A percentile compares a stretch with the other conserved stretches of the same genome.
Conservation (phyloP, 495 filamentous ascomycete genomes). For the Pyrenula aspistea region DNA sequence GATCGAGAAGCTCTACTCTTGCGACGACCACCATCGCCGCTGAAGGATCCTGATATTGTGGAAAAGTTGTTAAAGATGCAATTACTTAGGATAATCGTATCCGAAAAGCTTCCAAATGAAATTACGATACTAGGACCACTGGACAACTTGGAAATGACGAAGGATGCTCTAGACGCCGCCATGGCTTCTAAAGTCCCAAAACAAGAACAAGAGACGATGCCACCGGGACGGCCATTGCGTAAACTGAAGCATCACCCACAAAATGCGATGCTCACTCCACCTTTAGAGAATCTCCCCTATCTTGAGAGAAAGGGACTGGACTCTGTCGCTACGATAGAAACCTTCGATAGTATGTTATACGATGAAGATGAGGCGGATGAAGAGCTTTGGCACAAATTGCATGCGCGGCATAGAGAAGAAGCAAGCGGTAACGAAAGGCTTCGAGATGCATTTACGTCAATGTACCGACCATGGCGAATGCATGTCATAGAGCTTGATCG, state of each 20-base stretch:
- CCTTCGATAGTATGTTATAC: constrained; percentile 4
- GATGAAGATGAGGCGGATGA: constrained; percentile 7
- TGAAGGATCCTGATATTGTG: constrained; percentile 33
- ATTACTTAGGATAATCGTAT: constrained; percentile 27
- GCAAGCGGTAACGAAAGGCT: constrained; percentile 3
- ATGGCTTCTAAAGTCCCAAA: constrained; percentile 11
- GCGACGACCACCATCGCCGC: constrained; percentile 29
- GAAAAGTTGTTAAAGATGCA: constrained; percentile 32
- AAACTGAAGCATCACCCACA: constrained; percentile 1
- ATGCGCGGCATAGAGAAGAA: constrained; percentile 15
- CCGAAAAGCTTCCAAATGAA: constrained; percentile 15
- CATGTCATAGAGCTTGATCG: constrained; percentile 47
- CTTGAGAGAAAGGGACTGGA: constrained; percentile 6
- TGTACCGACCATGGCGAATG: constrained; percentile 37
- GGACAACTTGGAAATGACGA: constrained; percentile 7
- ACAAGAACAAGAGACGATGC: constrained; percentile 5
- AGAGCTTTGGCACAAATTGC: constrained; percentile 10
- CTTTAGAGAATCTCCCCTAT: constrained; percentile 35
- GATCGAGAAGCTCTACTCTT: constrained; percentile 30
- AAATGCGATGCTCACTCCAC: constrained; percentile 10
- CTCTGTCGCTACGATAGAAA: constrained; percentile 1
- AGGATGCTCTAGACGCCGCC: constrained; percentile 13
- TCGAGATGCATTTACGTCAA: constrained; percentile 25
- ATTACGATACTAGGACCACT: constrained; percentile 12
- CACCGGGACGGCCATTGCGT: not conserved